Percentiles rank a stretch among this genome's conserved stretches.
phyloP scores from a whole-genome alignment of 495 filamentous ascomycete species.

The Tuber brumale region DNA sequence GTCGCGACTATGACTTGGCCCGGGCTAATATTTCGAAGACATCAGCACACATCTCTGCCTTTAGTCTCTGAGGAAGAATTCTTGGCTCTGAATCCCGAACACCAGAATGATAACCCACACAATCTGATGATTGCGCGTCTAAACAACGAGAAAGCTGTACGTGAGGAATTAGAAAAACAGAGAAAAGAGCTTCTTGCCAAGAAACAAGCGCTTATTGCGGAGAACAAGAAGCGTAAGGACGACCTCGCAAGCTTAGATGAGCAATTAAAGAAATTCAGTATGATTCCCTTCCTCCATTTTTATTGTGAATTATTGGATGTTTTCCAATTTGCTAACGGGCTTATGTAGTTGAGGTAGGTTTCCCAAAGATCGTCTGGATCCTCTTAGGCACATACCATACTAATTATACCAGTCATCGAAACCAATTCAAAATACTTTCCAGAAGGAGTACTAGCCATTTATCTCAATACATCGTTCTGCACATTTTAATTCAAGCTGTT shows the following conservation, averaged over 20 bases:
- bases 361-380: background rate
- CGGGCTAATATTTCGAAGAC: conserved; percentile 49
- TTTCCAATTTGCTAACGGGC: conserved; percentile 11
- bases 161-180: conserved; percentile 78
- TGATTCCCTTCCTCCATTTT: conserved; percentile 4
- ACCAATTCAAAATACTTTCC: conserved; percentile 40
- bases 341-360: conserved; percentile 32
- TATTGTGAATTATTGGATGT: background rate
- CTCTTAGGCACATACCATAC: conserved; percentile 5
- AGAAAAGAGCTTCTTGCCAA: conserved; percentile 78
- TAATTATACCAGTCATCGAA: conserved; percentile 38
- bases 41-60: conserved; percentile 78
- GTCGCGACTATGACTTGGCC: background rate
- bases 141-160: conserved; percentile 78
- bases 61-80: conserved; percentile 80
- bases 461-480: background rate
- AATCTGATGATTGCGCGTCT: conserved; percentile 86
- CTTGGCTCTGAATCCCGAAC: conserved; percentile 67
- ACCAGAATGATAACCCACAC: conserved; percentile 61
- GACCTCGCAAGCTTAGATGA: conserved; percentile 53
- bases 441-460: conserved; percentile 38
- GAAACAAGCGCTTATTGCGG: conserved; percentile 84
- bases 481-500: background rate
- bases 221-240: conserved; percentile 92
- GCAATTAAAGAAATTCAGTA: conserved; percentile 42